Percentiles rank a stretch among this genome's conserved stretches.
Evolutionary conservation across 2,329 filamentous ascomycete genomes (phyloP).

Genomic region (Chrysoporthe cubensis): DNA sequence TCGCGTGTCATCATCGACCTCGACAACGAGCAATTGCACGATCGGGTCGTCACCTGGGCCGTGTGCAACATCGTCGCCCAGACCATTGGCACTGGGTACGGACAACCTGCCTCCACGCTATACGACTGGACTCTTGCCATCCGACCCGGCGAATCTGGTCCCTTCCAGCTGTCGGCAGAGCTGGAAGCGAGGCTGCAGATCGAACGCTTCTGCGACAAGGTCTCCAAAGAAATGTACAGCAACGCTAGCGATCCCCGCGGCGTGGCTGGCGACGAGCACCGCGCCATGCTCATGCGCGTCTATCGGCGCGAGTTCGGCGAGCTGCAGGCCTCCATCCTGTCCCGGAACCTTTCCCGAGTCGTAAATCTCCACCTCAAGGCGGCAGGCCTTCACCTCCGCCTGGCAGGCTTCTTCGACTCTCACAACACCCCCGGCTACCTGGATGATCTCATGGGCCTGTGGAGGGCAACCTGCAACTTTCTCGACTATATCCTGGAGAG

Average conservation of each 20-base stretch:
- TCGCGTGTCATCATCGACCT: constrained; percentile 75
- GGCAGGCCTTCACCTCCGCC: constrained; percentile 73
- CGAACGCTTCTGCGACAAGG: constrained; percentile 76
- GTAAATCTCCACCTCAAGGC: constrained; percentile 71
- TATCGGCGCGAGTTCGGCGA: constrained; percentile 69
- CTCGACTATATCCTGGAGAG: constrained; percentile 67
- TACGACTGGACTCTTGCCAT: constrained; percentile 75
- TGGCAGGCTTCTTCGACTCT: constrained; percentile 82
- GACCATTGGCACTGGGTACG: constrained; percentile 80
- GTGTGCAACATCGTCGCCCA: constrained; percentile 85
- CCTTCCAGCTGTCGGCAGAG: constrained; percentile 62
- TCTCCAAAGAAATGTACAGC: constrained; percentile 79
- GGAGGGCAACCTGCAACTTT: constrained; percentile 71
- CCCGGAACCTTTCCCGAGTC: constrained; percentile 60
- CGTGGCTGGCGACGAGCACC: constrained; percentile 68
- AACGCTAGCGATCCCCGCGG: constrained; percentile 75
- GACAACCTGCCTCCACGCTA: constrained; percentile 76
- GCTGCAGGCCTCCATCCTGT: constrained; percentile 63
- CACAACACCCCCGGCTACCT: constrained; percentile 72
- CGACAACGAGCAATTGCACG: constrained; percentile 77
- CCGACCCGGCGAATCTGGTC: constrained; percentile 61
- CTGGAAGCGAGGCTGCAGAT: constrained; percentile 71
- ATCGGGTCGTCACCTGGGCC: constrained; percentile 80
- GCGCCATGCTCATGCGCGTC: constrained; percentile 68
- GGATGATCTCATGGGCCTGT: constrained; percentile 75